These are phyloP conservation scores for Arachis monticola DNA, from an alignment of 331 rosid species.

Conservation along the genomic window DNA sequence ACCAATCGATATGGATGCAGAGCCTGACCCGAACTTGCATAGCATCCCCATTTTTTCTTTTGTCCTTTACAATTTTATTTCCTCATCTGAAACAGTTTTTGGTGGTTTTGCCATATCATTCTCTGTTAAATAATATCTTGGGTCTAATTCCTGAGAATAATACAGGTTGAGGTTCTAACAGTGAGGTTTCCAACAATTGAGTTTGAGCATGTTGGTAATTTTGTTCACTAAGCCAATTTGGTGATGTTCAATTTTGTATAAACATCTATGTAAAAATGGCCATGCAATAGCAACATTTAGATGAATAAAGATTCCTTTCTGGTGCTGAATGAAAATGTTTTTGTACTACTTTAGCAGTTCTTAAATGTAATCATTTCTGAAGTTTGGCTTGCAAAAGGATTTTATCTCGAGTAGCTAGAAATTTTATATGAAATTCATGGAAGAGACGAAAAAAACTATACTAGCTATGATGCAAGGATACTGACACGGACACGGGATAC, in stretches of 20 bases:
- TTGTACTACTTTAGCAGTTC: neutral
- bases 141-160: conserved; percentile 40
- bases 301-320: conserved; percentile 38
- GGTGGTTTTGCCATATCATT: conserved; percentile 36
- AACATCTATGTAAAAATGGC: conserved; percentile 38
- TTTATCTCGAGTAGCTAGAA: neutral
- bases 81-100: conserved; percentile 35
- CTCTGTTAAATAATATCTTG: conserved; percentile 38
- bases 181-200: conserved; percentile 47
- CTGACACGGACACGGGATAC: no score
- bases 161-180: conserved; percentile 27
- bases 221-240: conserved; percentile 34
- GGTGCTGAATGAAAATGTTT: neutral
- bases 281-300: conserved; percentile 22
- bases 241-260: conserved; percentile 37
- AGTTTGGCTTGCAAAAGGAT: neutral
- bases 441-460: no score
- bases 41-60: conserved; percentile 43
- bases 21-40: conserved; percentile 35
- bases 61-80: conserved; percentile 32
- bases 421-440: neutral
- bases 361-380: neutral
- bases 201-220: conserved; percentile 39
- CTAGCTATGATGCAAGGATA: no score
- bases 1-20: conserved; percentile 39